These are phyloP conservation scores for Schizonepeta tenuifolia DNA, from an alignment of 257 asterid genomes.

Conservation along the genomic window DNA sequence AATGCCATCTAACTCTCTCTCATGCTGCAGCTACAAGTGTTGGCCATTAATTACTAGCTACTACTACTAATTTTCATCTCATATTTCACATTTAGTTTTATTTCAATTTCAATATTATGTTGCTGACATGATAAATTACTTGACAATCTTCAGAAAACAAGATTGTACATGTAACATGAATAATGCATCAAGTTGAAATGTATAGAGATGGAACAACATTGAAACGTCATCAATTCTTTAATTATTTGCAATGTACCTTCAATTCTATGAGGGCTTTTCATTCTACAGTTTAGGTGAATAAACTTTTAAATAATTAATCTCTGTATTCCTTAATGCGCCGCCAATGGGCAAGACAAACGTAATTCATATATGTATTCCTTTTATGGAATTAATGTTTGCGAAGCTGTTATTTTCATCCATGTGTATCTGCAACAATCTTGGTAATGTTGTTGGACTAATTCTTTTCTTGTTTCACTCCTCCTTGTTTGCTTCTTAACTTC, in stretches of 20 bases:
- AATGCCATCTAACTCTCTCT: conserved; percentile 18
- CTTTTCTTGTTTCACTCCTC: background rate
- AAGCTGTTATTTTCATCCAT: conserved; percentile 7
- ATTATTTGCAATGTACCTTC: no score
- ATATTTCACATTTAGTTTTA: background rate
- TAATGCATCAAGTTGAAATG: no score
- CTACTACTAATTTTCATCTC: background rate
- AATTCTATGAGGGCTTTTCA: background rate
- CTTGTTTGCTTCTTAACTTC: background rate
- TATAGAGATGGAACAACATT: no score
- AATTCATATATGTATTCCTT: background rate
- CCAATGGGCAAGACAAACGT: background rate
- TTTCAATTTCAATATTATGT: background rate
- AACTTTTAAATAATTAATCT: background rate
- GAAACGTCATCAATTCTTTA: no score
- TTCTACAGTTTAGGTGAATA: background rate
- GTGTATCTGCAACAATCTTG: background rate
- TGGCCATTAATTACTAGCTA: background rate
- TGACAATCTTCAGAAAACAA: no score
- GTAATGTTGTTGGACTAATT: background rate
- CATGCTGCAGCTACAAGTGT: conserved; percentile 20
- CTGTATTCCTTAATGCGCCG: background rate
- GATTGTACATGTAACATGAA: no score
- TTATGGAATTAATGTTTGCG: background rate
- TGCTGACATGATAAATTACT: no score